Evolutionary conservation across 352 stramenopile genomes (phyloP).

Genomic region (Blastocystis sp.): DNA sequence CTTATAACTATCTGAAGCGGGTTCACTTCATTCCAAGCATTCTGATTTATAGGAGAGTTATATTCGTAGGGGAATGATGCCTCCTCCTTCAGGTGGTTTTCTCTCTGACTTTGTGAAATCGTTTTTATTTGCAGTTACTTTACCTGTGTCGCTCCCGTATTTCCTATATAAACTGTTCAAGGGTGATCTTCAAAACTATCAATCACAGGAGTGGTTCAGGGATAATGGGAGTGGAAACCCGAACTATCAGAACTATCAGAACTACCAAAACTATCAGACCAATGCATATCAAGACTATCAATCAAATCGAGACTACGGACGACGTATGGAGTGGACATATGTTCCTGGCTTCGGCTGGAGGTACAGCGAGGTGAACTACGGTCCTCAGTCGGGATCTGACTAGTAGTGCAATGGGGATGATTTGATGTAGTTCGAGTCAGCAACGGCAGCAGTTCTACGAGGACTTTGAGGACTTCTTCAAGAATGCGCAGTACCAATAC

Average conservation of each 20-base stretch:
- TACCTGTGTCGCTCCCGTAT: constrained; percentile 16
- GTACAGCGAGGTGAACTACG: constrained; percentile 18
- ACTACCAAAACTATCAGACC: not conserved
- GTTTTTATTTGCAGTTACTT: constrained; percentile 20
- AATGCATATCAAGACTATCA: not conserved
- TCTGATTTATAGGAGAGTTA: constrained; percentile 27
- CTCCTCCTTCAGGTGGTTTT: not conserved
- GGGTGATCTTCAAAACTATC: not conserved
- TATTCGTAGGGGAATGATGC: not conserved
- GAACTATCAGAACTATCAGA: not conserved
- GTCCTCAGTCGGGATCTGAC: not conserved
- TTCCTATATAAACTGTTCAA: constrained; percentile 1
- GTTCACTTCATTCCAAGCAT: not conserved
- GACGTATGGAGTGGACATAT: constrained; percentile 26
- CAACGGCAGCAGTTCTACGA: constrained; percentile 35
- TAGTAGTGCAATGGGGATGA: not conserved
- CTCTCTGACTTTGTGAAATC: not conserved
- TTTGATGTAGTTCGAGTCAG: not conserved
- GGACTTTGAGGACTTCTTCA: constrained; percentile 59
- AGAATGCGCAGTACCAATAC: constrained; percentile 5
- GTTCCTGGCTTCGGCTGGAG: constrained; percentile 28
- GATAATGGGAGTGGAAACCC: not conserved
- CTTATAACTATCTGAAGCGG: constrained; percentile 47
- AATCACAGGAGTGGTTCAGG: not conserved
- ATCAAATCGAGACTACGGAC: not conserved